Evolutionary conservation across 495 filamentous ascomycete species (phyloP).

Genomic region (Hypoxylon subgilvum): DNA sequence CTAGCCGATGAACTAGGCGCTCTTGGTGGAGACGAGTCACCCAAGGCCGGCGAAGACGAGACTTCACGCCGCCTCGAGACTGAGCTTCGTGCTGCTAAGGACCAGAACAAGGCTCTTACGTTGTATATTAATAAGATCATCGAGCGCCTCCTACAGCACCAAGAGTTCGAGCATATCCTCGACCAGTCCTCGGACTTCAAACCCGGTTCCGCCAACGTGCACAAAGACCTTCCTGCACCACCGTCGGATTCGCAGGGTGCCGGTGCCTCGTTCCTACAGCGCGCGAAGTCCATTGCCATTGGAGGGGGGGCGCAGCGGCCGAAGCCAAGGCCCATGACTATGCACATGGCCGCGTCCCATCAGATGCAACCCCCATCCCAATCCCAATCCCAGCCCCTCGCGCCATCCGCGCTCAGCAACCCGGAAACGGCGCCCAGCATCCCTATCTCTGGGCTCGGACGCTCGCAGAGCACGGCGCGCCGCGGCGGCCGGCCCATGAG

Average conservation of each 20-base stretch:
- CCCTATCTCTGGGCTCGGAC: slow-evolving; percentile 65
- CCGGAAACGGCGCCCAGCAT: slow-evolving; percentile 85
- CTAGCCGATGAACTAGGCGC: slow-evolving; percentile 87
- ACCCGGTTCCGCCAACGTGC: slow-evolving; percentile 59
- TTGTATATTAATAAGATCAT: slow-evolving; percentile 99
- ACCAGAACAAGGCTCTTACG: slow-evolving; percentile 95
- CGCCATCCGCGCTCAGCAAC: slow-evolving; percentile 58
- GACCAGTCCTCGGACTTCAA: slow-evolving; percentile 72
- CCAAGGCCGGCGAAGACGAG: slow-evolving; percentile 62
- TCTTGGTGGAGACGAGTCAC: slow-evolving; percentile 46
- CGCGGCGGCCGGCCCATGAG: slow-evolving; percentile 66
- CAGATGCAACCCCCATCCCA: no score
- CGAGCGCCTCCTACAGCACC: slow-evolving; percentile 87
- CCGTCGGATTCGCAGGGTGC: slow-evolving; percentile 62
- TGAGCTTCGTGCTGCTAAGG: slow-evolving; percentile 82
- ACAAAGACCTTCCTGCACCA: slow-evolving; percentile 88
- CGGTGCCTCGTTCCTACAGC: slow-evolving; percentile 69
- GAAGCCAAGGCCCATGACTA: slow-evolving; percentile 65
- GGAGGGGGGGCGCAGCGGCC: slow-evolving; percentile 44
- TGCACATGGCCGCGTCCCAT: slow-evolving; percentile 57
- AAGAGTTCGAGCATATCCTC: slow-evolving; percentile 91
- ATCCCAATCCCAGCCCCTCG: slow-evolving; percentile 35
- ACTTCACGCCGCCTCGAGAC: slow-evolving; percentile 71
- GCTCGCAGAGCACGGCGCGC: slow-evolving; percentile 65
- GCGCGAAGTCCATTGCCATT: slow-evolving; percentile 75